phyloP scores from a whole-genome alignment of 2,329 filamentous ascomycete species.

The Dissoconium aciculare region DNA sequence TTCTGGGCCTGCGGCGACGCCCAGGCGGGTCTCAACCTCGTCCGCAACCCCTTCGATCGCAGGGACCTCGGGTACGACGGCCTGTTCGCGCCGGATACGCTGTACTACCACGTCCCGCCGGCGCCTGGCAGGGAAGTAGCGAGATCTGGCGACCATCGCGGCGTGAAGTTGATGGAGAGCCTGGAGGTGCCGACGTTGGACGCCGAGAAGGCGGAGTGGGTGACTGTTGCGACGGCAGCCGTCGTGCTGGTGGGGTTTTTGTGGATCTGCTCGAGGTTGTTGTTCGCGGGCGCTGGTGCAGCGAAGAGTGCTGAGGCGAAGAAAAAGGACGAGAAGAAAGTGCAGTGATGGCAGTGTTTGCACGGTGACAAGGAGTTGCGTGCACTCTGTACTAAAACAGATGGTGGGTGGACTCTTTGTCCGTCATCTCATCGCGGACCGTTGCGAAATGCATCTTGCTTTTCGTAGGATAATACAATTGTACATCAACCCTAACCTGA shows the following conservation, averaged over 20 bases:
- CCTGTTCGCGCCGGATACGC: slow-evolving; percentile 58
- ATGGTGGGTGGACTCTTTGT: too few species aligned
- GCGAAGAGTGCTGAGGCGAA: neutral
- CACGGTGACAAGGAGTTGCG: too few species aligned
- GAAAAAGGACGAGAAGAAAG: neutral
- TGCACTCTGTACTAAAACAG: too few species aligned
- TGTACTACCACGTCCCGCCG: slow-evolving; percentile 59
- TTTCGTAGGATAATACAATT: too few species aligned
- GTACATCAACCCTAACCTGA: too few species aligned
- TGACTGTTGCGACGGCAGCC: slow-evolving; percentile 30
- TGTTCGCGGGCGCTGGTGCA: slow-evolving; percentile 3
- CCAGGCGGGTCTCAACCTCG: slow-evolving; percentile 50
- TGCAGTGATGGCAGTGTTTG: too few species aligned
- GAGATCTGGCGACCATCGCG: too few species aligned
- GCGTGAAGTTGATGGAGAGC: slow-evolving; percentile 13
- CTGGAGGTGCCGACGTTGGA: slow-evolving; percentile 30
- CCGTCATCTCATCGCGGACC: too few species aligned
- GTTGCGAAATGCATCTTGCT: too few species aligned
- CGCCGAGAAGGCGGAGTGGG: slow-evolving; percentile 21
- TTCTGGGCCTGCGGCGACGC: slow-evolving; percentile 86
- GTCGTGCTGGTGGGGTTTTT: slow-evolving; percentile 30
- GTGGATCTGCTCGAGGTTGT: slow-evolving; percentile 31
- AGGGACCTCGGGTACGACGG: slow-evolving; percentile 73
- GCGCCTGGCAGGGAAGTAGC: slow-evolving; percentile 3
- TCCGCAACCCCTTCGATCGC: slow-evolving; percentile 71